Percentiles rank a stretch among this genome's conserved stretches.
Conservation (phyloP, 1,284 basidiomycete species). For the Fomitopsis palustris region DNA sequence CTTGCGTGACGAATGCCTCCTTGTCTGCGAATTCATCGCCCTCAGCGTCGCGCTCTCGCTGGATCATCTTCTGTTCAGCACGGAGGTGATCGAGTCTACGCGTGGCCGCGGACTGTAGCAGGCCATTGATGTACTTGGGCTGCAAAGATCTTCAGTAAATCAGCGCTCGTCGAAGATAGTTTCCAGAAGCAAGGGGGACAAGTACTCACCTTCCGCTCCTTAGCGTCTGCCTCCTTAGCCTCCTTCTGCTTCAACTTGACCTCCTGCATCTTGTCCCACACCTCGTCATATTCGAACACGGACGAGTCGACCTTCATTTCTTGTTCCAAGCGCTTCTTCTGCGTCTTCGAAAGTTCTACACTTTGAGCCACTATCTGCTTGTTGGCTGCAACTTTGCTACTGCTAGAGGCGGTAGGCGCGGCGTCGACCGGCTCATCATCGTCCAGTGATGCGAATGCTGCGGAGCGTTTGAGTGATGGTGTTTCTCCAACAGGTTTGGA, state of each 20-base stretch:
- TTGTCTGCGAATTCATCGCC: conserved; percentile 95
- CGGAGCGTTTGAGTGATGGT: conserved; percentile 57
- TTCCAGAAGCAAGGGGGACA: neutral
- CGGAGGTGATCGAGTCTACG: conserved; percentile 88
- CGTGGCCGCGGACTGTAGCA: conserved; percentile 83
- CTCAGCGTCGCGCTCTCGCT: conserved; percentile 88
- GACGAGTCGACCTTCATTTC: conserved; percentile 80
- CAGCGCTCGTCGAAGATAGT: conserved; percentile 14
- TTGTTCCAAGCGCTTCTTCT: conserved; percentile 65
- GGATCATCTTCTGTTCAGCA: conserved; percentile 98
- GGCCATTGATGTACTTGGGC: conserved; percentile 91
- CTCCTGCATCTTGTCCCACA: conserved; percentile 95
- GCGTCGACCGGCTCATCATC: conserved; percentile 60
- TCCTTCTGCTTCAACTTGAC: conserved; percentile 74
- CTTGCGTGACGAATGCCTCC: conserved; percentile 95
- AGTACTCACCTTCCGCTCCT: conserved; percentile 67
- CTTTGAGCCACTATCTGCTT: conserved; percentile 56
- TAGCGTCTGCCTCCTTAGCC: conserved; percentile 67
- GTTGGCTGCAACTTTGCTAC: conserved; percentile 40
- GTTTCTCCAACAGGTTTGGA: conserved; percentile 41
- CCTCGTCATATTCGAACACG: conserved; percentile 94
- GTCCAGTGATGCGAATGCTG: conserved; percentile 56
- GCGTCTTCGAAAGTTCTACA: conserved; percentile 53
- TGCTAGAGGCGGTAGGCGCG: conserved; percentile 38
- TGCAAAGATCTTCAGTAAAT: conserved; percentile 32